Base-by-base conservation (phyloP, 768 basidiomycete genomes). In the Candolleomyces efflorescens region DNA sequence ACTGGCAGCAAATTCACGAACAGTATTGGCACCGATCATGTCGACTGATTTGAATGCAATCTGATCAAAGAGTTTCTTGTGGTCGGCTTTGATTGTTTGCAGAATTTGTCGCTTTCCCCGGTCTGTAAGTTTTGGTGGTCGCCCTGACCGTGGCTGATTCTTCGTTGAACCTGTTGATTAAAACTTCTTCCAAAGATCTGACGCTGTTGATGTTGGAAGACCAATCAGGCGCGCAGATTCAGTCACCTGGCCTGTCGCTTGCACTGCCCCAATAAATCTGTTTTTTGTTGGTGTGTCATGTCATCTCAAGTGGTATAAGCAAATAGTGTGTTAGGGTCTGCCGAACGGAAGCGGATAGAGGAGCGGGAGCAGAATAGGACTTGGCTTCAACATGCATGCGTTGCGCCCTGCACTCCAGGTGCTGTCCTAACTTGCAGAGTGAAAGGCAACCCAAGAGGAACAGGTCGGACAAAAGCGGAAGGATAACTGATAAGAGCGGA, bases 201-300 rank as follows among this genome's bases (percentile, higher is more conserved):
- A 50, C 24, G 48, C 48, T 17, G 48, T 50, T 1, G 22, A 50
- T 20, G 12, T 24, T 4, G 23, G 17, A 9, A 50, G 23, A 6
- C 48, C 48, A 24, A 26, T 12, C 17, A 26, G 23, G n/a, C n/a
- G n/a, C 13, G 48, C 48, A 7, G 48, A 50, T 50, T 50, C 24
- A 24, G 15, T 24, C 23, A 50, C n/a, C 48, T 50, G n/a, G n/a
- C 48, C 48, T 50, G 48, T 50, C 7, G 48, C 24, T 26, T 22
- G 15, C 10, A 50, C 23, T 24, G 48, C 48, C n/a, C 48, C 12
- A 13, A 50, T 50, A 26, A 50, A 50, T 23, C 48, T 50, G 32
- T 50, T 50, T 36, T 50, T 50, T 26, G n/a, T 50, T 50, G 48
- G 48, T 6, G 48, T 50, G 20, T 50, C 48, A 50, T 50, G 48